phyloP scores from a whole-genome alignment of 1,284 basidiomycete genomes.

The Mixia osmundae region DNA sequence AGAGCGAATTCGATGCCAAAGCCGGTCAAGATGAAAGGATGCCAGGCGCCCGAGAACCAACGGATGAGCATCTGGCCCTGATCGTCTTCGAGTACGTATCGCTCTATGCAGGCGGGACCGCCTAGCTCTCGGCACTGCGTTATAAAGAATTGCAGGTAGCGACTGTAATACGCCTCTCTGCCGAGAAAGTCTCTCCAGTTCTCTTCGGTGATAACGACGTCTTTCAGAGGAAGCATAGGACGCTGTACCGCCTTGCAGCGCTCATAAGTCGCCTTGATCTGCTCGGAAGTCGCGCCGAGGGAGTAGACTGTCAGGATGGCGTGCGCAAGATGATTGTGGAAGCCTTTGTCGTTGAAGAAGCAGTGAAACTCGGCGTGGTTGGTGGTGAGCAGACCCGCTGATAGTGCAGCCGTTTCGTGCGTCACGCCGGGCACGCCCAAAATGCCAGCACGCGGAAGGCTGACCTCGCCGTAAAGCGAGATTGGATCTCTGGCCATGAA shows the following conservation, averaged over 20 bases:
- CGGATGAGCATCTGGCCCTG: slow-evolving; percentile 14
- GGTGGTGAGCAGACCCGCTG: slow-evolving; percentile 1
- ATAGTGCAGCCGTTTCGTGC: slow-evolving; percentile 3
- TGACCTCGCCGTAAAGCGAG: slow-evolving; percentile 5
- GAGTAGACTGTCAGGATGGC: slow-evolving; percentile 15
- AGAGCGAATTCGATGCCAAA: slow-evolving; percentile 19
- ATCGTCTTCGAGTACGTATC: slow-evolving; percentile 13
- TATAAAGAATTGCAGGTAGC: slow-evolving; percentile 16
- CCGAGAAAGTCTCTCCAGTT: slow-evolving; percentile 16
- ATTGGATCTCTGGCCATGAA: background rate
- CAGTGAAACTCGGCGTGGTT: slow-evolving; percentile 11
- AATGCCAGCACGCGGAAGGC: slow-evolving; percentile 4
- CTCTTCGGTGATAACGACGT: slow-evolving; percentile 10
- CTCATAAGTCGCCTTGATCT: slow-evolving; percentile 13
- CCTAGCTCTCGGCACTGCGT: slow-evolving; percentile 9
- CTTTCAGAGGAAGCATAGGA: slow-evolving; percentile 13
- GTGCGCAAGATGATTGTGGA: slow-evolving; percentile 15
- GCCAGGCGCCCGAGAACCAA: slow-evolving; percentile 20
- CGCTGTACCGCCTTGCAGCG: slow-evolving; percentile 8
- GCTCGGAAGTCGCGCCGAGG: slow-evolving; percentile 12
- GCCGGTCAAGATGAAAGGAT: slow-evolving; percentile 21
- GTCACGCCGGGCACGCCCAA: slow-evolving; percentile 6
- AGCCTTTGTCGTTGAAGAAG: slow-evolving; percentile 15
- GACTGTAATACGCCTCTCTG: slow-evolving; percentile 15
- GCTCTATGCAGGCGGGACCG: slow-evolving; percentile 12